Conservation (phyloP, 106 monocot species). For the Dendrobium huoshanense region DNA sequence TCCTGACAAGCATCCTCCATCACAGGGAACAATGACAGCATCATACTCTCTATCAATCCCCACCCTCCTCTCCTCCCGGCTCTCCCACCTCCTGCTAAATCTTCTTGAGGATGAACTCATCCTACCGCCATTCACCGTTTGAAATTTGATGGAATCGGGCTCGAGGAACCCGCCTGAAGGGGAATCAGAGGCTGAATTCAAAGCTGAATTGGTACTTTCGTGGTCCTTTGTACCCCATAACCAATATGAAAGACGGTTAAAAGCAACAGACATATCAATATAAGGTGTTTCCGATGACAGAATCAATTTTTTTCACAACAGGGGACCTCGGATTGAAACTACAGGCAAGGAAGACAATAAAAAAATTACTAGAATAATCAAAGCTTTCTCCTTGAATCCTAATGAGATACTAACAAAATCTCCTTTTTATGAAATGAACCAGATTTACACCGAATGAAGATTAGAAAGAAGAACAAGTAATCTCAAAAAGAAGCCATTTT, state of each 20-base stretch:
- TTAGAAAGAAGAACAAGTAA: slow-evolving; percentile 6
- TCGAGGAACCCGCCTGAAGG: slow-evolving; percentile 39
- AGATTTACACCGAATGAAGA: neutral
- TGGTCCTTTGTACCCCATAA: slow-evolving; percentile 29
- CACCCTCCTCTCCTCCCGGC: slow-evolving; percentile 33
- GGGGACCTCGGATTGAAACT: neutral
- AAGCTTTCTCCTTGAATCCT: neutral
- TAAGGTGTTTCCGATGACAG: neutral
- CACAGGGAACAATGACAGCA: slow-evolving; percentile 60
- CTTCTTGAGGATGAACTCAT: slow-evolving; percentile 22
- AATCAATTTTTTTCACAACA: neutral
- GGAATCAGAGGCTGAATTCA: slow-evolving; percentile 34
- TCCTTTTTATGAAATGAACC: neutral
- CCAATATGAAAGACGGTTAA: slow-evolving; percentile 49
- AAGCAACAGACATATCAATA: slow-evolving; percentile 29
- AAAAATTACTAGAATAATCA: neutral
- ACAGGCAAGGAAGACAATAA: neutral
- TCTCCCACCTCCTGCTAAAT: slow-evolving; percentile 24
- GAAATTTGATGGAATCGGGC: slow-evolving; percentile 24
- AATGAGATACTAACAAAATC: neutral
- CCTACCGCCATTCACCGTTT: slow-evolving; percentile 9
- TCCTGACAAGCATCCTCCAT: slow-evolving; percentile 62
- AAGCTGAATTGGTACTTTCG: slow-evolving; percentile 17
- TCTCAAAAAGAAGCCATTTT: neutral
- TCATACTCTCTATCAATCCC: slow-evolving; percentile 66